phyloP scores from a whole-genome alignment of 148 eudicot species.

The Chenopodium formosanum region DNA sequence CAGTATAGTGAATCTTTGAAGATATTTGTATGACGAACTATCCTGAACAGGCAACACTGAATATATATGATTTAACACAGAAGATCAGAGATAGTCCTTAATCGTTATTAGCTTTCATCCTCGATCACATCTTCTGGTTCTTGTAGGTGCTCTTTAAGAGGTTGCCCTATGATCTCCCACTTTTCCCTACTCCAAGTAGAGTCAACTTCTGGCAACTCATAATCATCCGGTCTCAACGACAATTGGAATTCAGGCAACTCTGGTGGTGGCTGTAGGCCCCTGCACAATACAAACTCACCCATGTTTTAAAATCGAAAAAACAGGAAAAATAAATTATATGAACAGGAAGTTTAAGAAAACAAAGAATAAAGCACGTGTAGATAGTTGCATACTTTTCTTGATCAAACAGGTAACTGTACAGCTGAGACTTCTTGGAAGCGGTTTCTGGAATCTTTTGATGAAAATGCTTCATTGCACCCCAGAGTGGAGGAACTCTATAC shows the following conservation, averaged over 20 bases:
- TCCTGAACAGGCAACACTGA: background rate
- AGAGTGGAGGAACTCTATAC: conserved; percentile 70
- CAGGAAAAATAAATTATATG: background rate
- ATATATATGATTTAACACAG: conserved; percentile 8
- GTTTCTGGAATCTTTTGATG: conserved; percentile 74
- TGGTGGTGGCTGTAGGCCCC: conserved; percentile 62
- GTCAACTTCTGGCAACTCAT: conserved; percentile 60
- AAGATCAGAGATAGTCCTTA: background rate
- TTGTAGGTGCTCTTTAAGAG: conserved; percentile 59
- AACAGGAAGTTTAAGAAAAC: background rate
- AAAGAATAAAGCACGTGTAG: background rate
- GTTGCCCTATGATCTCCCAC: conserved; percentile 53
- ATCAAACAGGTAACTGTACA: conserved; percentile 69
- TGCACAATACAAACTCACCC: conserved; percentile 28
- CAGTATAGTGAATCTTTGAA: conserved; percentile 5
- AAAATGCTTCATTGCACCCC: conserved; percentile 85
- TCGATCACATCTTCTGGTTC: conserved; percentile 39
- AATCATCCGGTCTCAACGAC: conserved; percentile 86
- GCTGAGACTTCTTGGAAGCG: conserved; percentile 67
- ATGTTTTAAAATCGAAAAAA: background rate
- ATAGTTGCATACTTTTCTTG: conserved; percentile 67
- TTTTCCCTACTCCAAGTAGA: conserved; percentile 58
- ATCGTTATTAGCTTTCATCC: background rate
- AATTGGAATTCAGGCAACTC: conserved; percentile 89
- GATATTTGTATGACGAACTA: conserved; percentile 7